Evolutionary conservation across 2,329 filamentous ascomycete genomes (phyloP).

Genomic region (Talaromyces sp.): DNA sequence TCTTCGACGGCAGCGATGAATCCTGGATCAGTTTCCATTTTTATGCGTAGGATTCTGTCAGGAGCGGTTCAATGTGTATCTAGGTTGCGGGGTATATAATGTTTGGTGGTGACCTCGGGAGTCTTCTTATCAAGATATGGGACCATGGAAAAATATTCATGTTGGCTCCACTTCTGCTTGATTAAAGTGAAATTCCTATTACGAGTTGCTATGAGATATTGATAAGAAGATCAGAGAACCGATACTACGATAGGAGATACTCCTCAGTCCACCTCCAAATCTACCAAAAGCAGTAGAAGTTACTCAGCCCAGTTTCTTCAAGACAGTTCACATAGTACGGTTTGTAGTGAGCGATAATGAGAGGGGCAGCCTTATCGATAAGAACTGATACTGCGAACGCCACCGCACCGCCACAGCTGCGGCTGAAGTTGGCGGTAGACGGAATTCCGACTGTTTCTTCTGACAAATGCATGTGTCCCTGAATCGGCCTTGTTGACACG

Average conservation of each 20-base stretch:
- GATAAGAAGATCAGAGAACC: neutral
- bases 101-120: neutral
- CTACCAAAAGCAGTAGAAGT: neutral
- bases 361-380: conserved; percentile 6
- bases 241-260: too few relatives aligned
- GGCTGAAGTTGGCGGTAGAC: neutral
- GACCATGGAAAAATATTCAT: neutral
- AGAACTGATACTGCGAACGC: neutral
- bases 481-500: neutral
- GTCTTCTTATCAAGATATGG: neutral
- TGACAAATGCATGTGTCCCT: conserved; percentile 2
- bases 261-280: neutral
- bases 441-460: neutral
- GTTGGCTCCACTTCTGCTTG: neutral
- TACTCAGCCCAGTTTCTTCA: neutral
- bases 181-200: neutral
- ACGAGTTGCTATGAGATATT: neutral
- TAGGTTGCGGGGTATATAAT: neutral
- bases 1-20: conserved; percentile 59
- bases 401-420: conserved; percentile 1
- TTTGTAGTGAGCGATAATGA: neutral
- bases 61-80: neutral
- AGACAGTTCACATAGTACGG: neutral
- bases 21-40: conserved; percentile 46
- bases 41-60: neutral